Evolutionary conservation across 2,329 filamentous ascomycete species (phyloP).

Genomic region (Aspergillus phoenicis): DNA sequence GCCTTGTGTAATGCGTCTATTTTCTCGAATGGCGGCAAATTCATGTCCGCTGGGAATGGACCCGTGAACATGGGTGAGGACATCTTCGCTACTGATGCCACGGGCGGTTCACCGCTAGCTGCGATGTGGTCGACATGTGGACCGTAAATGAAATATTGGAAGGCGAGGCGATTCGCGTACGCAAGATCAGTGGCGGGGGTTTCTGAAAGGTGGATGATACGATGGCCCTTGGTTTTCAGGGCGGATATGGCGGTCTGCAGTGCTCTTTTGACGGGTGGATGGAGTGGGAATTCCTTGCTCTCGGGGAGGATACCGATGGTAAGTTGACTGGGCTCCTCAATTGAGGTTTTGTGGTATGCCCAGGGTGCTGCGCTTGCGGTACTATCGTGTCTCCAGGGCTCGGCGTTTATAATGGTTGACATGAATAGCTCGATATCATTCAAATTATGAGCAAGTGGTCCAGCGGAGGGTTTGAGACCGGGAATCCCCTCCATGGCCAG

Average conservation of each 20-base stretch:
- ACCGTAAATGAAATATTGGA: neutral
- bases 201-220: slow-evolving; percentile 32
- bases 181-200: neutral
- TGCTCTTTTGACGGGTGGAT: slow-evolving; percentile 52
- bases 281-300: slow-evolving; percentile 40
- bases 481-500: slow-evolving; percentile 11
- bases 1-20: neutral
- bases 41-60: neutral
- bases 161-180: neutral
- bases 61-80: neutral
- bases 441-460: slow-evolving; percentile 16
- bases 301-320: slow-evolving; percentile 47
- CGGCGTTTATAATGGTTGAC: slow-evolving; percentile 41
- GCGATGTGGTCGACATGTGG: neutral
- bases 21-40: neutral
- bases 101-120: neutral
- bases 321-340: neutral
- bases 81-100: neutral
- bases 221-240: slow-evolving; percentile 49
- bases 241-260: slow-evolving; percentile 43
- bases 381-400: slow-evolving; percentile 52
- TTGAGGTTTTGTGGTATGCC: slow-evolving; percentile 30
- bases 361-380: slow-evolving; percentile 50
- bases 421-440: slow-evolving; percentile 36
- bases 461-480: slow-evolving; percentile 16